phyloP scores from a whole-genome alignment of 78 protist genomes.

The Dictyostelium firmibasis region DNA sequence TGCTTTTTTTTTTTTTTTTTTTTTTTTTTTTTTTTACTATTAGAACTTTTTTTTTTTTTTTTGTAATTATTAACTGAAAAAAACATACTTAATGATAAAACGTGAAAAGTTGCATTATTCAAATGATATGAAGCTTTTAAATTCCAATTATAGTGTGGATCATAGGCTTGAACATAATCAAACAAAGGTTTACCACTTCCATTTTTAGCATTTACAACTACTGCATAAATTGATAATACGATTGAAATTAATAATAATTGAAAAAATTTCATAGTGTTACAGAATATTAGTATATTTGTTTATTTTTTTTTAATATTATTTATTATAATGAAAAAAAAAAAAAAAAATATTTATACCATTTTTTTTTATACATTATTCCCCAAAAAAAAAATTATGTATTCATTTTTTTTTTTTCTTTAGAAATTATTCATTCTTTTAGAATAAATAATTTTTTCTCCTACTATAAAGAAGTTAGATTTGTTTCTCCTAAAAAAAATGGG shows the following conservation, averaged over 20 bases:
- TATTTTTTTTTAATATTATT: no score
- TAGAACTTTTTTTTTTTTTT: not conserved
- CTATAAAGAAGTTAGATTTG: not conserved
- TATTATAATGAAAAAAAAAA: not conserved
- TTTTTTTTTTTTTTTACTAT: not conserved
- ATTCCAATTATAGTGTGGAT: constrained; percentile 49
- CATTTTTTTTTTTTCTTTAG: no score
- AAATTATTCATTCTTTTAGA: not conserved
- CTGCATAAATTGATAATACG: not conserved
- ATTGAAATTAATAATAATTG: not conserved
- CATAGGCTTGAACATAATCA: constrained; percentile 48
- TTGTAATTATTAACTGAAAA: not conserved
- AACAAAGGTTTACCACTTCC: not conserved
- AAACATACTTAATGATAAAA: constrained; percentile 33
- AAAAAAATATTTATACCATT: not conserved
- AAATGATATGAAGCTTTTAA: not conserved
- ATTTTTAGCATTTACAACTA: not conserved
- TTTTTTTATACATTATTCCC: not conserved
- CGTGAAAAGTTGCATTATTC: not conserved
- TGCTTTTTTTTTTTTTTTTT: not conserved
- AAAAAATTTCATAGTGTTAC: not conserved
- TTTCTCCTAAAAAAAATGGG: not conserved
- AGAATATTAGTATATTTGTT: not conserved
- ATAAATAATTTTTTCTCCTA: not conserved
- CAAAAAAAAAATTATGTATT: no score